These are phyloP conservation scores for Solanum pinnatisectum DNA, from an alignment of 257 asterid species.

Conservation along the genomic window DNA sequence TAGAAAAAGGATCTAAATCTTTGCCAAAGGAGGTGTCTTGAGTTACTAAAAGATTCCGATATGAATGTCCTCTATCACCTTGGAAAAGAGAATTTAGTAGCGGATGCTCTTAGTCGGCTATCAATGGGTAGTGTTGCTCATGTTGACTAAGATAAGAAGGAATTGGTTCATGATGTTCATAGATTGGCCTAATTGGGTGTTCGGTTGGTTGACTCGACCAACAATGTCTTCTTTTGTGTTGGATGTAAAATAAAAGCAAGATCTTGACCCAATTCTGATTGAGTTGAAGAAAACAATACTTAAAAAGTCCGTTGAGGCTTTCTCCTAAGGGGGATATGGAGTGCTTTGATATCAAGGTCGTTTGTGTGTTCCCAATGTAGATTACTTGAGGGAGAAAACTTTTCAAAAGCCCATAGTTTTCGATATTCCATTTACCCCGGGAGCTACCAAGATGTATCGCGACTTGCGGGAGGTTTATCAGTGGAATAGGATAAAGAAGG, in stretches of 20 bases:
- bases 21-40: not conserved
- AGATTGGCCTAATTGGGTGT: not conserved
- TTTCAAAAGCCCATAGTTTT: no score
- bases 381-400: not conserved
- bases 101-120: not conserved
- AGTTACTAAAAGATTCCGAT: no score
- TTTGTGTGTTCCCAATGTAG: not conserved
- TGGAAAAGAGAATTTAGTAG: not conserved
- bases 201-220: not conserved
- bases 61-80: not conserved
- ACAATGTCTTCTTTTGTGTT: not conserved
- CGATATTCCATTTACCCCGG: not conserved
- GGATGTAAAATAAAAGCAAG: no score
- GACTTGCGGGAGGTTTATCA: not conserved
- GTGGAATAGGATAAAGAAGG: not conserved
- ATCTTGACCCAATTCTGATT: not conserved
- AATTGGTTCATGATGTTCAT: not conserved
- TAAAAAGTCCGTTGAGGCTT: not conserved
- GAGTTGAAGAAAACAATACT: not conserved
- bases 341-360: not conserved
- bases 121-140: not conserved
- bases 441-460: not conserved
- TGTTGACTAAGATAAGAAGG: not conserved
- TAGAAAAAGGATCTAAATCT: not conserved
- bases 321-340: not conserved